Evolutionary conservation across 208 protist species (phyloP).

Genomic region (Phytomonas sp.): DNA sequence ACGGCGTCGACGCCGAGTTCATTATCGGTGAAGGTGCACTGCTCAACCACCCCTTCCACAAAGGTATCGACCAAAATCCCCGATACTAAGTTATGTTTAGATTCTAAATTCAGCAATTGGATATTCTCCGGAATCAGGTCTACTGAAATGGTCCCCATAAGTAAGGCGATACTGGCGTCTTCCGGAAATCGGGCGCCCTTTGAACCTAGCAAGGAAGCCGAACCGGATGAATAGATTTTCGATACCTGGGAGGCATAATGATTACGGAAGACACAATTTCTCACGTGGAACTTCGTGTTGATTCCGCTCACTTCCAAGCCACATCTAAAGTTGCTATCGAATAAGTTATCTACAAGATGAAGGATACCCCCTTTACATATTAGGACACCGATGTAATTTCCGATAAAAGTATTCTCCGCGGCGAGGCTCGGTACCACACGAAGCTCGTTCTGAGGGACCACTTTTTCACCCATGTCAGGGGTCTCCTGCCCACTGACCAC

Average conservation of each 20-base stretch:
- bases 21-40: constrained; percentile 57
- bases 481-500: constrained; percentile 24
- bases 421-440: constrained; percentile 12
- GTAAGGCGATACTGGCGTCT: constrained; percentile 26
- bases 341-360: constrained; percentile 49
- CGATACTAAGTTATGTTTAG: constrained; percentile 15
- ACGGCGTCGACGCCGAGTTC: constrained; percentile 68
- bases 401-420: constrained; percentile 47
- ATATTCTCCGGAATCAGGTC: constrained; percentile 34
- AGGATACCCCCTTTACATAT: constrained; percentile 57
- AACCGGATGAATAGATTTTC: neutral
- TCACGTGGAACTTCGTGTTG: constrained; percentile 31
- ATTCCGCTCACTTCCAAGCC: constrained; percentile 63
- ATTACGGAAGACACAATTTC: constrained; percentile 48
- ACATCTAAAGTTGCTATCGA: constrained; percentile 51
- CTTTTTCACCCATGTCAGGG: constrained; percentile 1
- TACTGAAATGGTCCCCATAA: constrained; percentile 20
- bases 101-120: constrained; percentile 16
- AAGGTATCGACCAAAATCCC: constrained; percentile 43
- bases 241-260: neutral
- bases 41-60: constrained; percentile 26
- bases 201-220: neutral
- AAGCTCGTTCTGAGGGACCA: constrained; percentile 8
- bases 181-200: constrained; percentile 14
- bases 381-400: constrained; percentile 70